Conservation (phyloP, 1,139 yeast species). For the Sporopachydermia cereana region DNA sequence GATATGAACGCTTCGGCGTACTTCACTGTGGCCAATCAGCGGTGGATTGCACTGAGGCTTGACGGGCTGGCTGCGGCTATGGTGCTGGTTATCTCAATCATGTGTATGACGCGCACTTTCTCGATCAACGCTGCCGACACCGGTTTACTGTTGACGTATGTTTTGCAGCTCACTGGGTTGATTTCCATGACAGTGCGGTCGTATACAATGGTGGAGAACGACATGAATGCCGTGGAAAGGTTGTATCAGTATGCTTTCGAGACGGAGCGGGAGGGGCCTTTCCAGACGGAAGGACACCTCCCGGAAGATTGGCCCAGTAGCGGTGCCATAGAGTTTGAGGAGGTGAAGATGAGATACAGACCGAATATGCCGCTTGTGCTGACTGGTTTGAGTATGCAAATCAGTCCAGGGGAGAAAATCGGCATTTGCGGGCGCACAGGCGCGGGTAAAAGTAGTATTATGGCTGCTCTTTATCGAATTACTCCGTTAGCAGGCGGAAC, state of each 20-base stretch:
- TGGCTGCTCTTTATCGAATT: constrained; percentile 53
- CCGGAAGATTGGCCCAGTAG: constrained; percentile 57
- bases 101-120: constrained; percentile 56
- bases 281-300: constrained; percentile 34
- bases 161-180: constrained; percentile 15
- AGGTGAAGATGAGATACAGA: constrained; percentile 59
- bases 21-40: constrained; percentile 48
- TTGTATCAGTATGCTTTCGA: constrained; percentile 59
- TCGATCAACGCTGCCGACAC: constrained; percentile 51
- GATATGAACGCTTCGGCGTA: constrained; percentile 68
- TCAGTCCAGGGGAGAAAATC: constrained; percentile 46
- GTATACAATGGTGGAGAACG: constrained; percentile 63
- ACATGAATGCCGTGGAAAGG: constrained; percentile 82
- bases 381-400: constrained; percentile 35
- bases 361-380: constrained; percentile 66
- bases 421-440: constrained; percentile 79
- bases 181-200: constrained; percentile 29
- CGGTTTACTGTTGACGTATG: constrained; percentile 59
- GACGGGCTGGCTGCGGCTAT: constrained; percentile 40
- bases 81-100: constrained; percentile 37
- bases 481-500: constrained; percentile 43
- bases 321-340: constrained; percentile 44
- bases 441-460: constrained; percentile 65
- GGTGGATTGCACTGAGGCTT: constrained; percentile 65
- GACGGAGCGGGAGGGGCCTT: constrained; percentile 52